These are phyloP conservation scores for Cercis canadensis DNA, from an alignment of 306 rosid genomes.

Conservation along the genomic window DNA sequence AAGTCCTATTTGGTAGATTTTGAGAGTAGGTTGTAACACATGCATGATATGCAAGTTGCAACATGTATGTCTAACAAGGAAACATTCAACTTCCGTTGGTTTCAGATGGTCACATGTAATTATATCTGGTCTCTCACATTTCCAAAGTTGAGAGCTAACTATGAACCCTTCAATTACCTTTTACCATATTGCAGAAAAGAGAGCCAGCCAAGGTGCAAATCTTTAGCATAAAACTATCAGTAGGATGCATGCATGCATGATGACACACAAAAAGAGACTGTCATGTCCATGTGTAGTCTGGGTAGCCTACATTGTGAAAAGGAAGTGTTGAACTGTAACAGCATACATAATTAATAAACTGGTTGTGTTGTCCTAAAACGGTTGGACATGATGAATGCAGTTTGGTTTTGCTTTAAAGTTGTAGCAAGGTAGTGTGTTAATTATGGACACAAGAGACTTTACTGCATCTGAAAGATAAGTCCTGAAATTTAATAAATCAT, in stretches of 20 bases:
- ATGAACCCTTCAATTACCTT: background rate
- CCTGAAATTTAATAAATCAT: conserved; percentile 13
- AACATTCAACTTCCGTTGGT: background rate
- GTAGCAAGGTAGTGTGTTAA: background rate
- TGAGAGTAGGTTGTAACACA: background rate
- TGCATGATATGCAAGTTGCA: background rate
- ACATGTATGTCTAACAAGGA: too few relatives aligned
- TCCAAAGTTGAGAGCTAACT: background rate
- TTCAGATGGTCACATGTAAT: background rate
- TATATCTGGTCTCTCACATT: background rate
- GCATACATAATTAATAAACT: background rate
- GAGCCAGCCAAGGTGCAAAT: background rate
- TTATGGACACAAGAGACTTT: conserved; percentile 20
- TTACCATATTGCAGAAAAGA: background rate
- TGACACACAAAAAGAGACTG: background rate
- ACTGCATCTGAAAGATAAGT: background rate
- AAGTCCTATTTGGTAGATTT: background rate
- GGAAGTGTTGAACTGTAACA: background rate
- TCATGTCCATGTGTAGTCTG: background rate
- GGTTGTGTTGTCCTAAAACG: conserved; percentile 16
- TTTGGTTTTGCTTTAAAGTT: conserved; percentile 1
- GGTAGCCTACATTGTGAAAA: background rate
- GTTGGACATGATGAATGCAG: background rate
- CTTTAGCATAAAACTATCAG: background rate
- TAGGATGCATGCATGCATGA: background rate